Evolutionary conservation across 768 basidiomycete species (phyloP).

Genomic region (Pholiota conissans): DNA sequence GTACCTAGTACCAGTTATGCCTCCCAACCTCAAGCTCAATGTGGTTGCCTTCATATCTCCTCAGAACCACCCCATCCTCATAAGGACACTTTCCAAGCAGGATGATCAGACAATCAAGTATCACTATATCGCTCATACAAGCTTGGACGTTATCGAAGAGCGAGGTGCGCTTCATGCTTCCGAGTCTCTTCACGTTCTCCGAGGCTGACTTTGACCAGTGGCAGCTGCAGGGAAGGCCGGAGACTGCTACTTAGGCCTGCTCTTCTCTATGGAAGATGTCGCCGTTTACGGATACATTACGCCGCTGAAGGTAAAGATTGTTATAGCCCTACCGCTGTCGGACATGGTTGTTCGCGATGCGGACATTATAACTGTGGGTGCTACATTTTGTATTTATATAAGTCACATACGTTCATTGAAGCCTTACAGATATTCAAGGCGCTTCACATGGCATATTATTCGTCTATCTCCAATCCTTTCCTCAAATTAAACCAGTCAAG

Average conservation of each 20-base stretch:
- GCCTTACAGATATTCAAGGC: slow-evolving; percentile 87
- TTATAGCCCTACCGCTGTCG: slow-evolving; percentile 75
- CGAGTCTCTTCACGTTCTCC: slow-evolving; percentile 2
- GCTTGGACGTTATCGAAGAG: slow-evolving; percentile 89
- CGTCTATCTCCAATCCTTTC: slow-evolving; percentile 85
- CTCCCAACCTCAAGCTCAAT: slow-evolving; percentile 67
- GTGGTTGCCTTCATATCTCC: slow-evolving; percentile 86
- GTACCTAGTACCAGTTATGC: slow-evolving; percentile 41
- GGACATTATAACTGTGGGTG: slow-evolving; percentile 71
- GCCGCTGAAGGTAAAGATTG: slow-evolving; percentile 84
- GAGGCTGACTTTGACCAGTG: slow-evolving; percentile 25
- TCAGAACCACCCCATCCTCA: slow-evolving; percentile 78
- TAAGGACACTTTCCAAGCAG: slow-evolving; percentile 67
- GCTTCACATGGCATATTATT: slow-evolving; percentile 84
- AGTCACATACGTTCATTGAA: no score
- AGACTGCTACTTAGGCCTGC: slow-evolving; percentile 82
- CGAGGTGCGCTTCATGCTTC: slow-evolving; percentile 56
- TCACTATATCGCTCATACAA: slow-evolving; percentile 90
- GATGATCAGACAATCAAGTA: slow-evolving; percentile 69
- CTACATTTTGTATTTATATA: no score
- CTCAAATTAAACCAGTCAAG: slow-evolving; percentile 57
- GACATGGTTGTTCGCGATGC: slow-evolving; percentile 81
- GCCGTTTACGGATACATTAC: slow-evolving; percentile 93
- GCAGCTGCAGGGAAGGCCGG: slow-evolving; percentile 56
- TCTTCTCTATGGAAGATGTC: slow-evolving; percentile 91